Conservation (phyloP, 2,329 filamentous ascomycete species). For the Claviceps pazoutovae region DNA sequence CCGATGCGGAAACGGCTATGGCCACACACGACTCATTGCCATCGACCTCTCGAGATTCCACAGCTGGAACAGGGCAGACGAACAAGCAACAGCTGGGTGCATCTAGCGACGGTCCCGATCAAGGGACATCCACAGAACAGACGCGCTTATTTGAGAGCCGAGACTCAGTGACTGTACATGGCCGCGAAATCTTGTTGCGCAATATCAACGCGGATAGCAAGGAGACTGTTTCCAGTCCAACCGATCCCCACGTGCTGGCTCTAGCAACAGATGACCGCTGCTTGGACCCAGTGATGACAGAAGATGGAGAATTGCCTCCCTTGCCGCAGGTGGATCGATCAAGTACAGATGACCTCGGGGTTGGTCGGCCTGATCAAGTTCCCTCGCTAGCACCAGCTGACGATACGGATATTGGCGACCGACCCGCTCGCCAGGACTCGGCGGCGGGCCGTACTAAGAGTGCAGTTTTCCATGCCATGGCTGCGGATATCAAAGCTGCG, state of each 20-base stretch:
- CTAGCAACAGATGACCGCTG: constrained; percentile 17
- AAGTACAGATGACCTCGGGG: constrained; percentile 51
- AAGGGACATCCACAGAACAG: constrained; percentile 53
- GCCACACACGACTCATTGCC: constrained; percentile 20
- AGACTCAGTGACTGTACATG: constrained; percentile 55
- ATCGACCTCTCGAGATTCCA: neutral
- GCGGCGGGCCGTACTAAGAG: constrained; percentile 33
- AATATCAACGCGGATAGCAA: constrained; percentile 50
- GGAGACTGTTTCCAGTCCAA: constrained; percentile 35
- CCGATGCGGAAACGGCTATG: constrained; percentile 32
- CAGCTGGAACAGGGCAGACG: neutral
- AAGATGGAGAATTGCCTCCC: constrained; percentile 43
- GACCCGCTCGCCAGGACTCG: constrained; percentile 41
- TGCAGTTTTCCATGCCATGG: constrained; percentile 35
- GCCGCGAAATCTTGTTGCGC: constrained; percentile 58
- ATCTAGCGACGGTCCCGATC: constrained; percentile 62
- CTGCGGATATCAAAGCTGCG: constrained; percentile 58
- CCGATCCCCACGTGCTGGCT: constrained; percentile 17
- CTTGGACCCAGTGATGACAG: constrained; percentile 18
- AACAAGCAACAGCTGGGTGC: constrained; percentile 57
- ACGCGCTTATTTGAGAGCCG: constrained; percentile 48
- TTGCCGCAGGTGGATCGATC: constrained; percentile 40
- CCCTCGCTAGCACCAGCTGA: constrained; percentile 56
- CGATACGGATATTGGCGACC: constrained; percentile 72
- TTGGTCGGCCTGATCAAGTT: constrained; percentile 55